Percentiles rank a stretch among this genome's conserved stretches.
Conservation (phyloP, 352 stramenopile species). For the Phytophthora palmivora region DNA sequence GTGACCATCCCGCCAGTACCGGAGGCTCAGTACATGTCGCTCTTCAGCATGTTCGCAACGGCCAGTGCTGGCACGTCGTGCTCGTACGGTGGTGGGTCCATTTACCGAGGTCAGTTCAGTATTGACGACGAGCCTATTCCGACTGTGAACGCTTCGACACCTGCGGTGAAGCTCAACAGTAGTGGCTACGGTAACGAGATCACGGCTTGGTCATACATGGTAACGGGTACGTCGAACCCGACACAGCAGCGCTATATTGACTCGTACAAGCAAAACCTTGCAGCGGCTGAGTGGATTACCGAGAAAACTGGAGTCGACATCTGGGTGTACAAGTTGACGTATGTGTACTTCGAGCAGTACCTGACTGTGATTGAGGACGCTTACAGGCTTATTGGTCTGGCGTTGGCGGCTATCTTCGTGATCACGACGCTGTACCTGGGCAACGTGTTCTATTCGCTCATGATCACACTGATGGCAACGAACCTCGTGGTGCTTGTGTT, state of each 20-base stretch:
- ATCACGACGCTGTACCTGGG: slow-evolving; percentile 61
- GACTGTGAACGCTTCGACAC: slow-evolving; percentile 48
- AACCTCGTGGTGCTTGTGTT: slow-evolving; percentile 65
- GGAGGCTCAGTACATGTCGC: slow-evolving; percentile 63
- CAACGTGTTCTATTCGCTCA: slow-evolving; percentile 49
- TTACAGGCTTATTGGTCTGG: slow-evolving; percentile 57
- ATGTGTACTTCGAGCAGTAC: slow-evolving; percentile 77
- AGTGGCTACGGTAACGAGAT: slow-evolving; percentile 56
- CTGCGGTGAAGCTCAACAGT: slow-evolving; percentile 59
- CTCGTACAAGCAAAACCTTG: slow-evolving; percentile 64
- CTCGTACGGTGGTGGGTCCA: slow-evolving; percentile 74
- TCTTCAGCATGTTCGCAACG: slow-evolving; percentile 78
- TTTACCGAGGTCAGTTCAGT: slow-evolving; percentile 69
- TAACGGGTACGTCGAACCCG: slow-evolving; percentile 58
- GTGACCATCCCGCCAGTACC: slow-evolving; percentile 54
- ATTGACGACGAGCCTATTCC: slow-evolving; percentile 64
- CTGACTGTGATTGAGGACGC: slow-evolving; percentile 62
- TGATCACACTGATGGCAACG: slow-evolving; percentile 50
- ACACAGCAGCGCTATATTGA: slow-evolving; percentile 66
- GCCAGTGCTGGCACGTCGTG: slow-evolving; percentile 66
- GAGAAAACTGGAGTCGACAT: slow-evolving; percentile 64
- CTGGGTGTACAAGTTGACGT: slow-evolving; percentile 67
- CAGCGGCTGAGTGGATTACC: slow-evolving; percentile 60
- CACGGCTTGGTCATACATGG: slow-evolving; percentile 75
- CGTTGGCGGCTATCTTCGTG: slow-evolving; percentile 58